Percentiles rank a stretch among this genome's conserved stretches.
Evolutionary conservation across 176 grass and related monocot species (phyloP).

Genomic region (Paspalum notatum): DNA sequence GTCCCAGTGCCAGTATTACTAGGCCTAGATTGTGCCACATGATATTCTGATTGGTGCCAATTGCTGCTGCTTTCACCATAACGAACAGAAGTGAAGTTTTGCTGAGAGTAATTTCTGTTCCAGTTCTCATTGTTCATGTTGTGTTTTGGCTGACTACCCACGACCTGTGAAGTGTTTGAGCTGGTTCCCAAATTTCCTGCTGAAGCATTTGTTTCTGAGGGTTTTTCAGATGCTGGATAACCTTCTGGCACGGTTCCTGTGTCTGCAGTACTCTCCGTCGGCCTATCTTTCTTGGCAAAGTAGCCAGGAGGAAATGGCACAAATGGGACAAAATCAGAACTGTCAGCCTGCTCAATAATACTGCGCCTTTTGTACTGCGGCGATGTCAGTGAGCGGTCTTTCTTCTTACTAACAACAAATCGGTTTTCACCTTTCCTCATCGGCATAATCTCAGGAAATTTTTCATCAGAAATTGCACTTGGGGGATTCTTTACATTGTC

Average conservation of each 20-base stretch:
- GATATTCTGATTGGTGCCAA: conserved; percentile 40
- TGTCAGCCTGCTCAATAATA: conserved; percentile 69
- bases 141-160: conserved; percentile 30
- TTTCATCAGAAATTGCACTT: conserved; percentile 51
- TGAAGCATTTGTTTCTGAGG: conserved; percentile 34
- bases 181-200: conserved; percentile 5
- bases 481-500: conserved; percentile 39
- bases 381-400: conserved; percentile 71
- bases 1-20: conserved; percentile 19
- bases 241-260: conserved; percentile 35
- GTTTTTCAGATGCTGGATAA: conserved; percentile 31
- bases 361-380: conserved; percentile 79
- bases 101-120: conserved; percentile 34
- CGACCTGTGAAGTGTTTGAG: conserved; percentile 23
- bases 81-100: conserved; percentile 36
- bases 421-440: conserved; percentile 85
- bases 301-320: conserved; percentile 90
- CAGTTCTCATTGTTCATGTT: conserved; percentile 37
- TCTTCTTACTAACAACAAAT: conserved; percentile 94
- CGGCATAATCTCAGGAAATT: conserved; percentile 81
- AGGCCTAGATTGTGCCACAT: not conserved
- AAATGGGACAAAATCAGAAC: conserved; percentile 80
- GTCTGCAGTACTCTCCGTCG: conserved; percentile 37
- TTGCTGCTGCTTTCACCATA: conserved; percentile 28
- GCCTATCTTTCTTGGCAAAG: conserved; percentile 86